Evolutionary conservation across 2,329 filamentous ascomycete genomes (phyloP).

Genomic region (Colletotrichum coccodes): DNA sequence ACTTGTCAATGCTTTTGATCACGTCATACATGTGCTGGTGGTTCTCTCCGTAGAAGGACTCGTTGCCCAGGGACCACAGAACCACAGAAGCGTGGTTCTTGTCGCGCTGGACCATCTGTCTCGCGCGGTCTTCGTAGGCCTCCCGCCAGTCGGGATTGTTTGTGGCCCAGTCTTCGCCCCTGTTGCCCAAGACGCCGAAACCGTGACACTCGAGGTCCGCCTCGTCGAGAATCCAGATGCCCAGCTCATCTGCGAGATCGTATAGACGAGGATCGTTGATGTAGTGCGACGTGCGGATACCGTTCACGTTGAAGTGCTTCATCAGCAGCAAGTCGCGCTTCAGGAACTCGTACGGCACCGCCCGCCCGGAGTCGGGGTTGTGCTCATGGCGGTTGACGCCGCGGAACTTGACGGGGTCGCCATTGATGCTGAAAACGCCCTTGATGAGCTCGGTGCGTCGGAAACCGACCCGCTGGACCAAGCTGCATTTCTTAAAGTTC

Average conservation of each 20-base stretch:
- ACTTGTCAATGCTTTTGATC: conserved; percentile 65
- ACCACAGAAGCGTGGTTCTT: conserved; percentile 72
- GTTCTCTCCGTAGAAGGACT: conserved; percentile 76
- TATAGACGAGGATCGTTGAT: conserved; percentile 70
- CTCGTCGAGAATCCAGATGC: conserved; percentile 71
- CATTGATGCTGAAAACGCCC: conserved; percentile 73
- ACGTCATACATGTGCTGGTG: conserved; percentile 75
- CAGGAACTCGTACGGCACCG: conserved; percentile 71
- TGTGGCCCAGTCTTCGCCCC: conserved; percentile 62
- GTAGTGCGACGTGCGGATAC: conserved; percentile 75
- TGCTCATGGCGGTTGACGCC: conserved; percentile 80
- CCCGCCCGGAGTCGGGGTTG: conserved; percentile 69
- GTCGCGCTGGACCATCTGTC: conserved; percentile 70
- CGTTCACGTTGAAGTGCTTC: conserved; percentile 77
- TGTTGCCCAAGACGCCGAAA: conserved; percentile 52
- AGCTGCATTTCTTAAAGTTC: conserved; percentile 47
- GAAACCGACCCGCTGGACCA: conserved; percentile 71
- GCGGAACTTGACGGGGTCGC: conserved; percentile 70
- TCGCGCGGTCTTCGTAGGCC: conserved; percentile 74
- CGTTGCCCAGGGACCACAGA: conserved; percentile 79
- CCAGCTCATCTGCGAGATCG: conserved; percentile 70
- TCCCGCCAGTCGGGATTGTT: conserved; percentile 70
- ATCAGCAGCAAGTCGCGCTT: conserved; percentile 70
- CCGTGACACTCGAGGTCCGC: conserved; percentile 66
- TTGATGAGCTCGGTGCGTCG: conserved; percentile 69